Conservation (phyloP, 192 early-diverging fungal species). For the Podochytrium sp. region DNA sequence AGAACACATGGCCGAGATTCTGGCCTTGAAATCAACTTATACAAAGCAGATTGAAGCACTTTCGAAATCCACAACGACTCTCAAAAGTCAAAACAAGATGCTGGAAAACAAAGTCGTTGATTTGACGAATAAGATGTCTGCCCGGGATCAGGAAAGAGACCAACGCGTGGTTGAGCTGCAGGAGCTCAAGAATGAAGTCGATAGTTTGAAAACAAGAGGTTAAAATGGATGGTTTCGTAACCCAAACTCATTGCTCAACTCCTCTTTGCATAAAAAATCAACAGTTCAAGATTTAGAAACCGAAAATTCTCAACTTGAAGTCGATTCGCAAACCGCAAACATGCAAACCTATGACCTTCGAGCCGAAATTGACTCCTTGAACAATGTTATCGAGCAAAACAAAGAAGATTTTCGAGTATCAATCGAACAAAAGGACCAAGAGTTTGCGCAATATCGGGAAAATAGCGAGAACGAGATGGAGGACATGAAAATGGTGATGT, state of each 20-base stretch:
- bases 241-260: not conserved
- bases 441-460: no score
- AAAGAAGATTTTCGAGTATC: not conserved
- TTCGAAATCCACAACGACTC: no score
- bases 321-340: not conserved
- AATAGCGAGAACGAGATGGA: not conserved
- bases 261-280: not conserved
- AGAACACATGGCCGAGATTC: no score
- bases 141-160: not conserved
- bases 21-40: no score
- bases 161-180: not conserved
- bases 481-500: not conserved
- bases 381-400: not conserved
- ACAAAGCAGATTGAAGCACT: no score
- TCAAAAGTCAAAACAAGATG: not conserved
- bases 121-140: not conserved
- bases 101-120: not conserved
- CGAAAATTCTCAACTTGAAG: slow-evolving; percentile 4
- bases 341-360: not conserved
- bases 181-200: not conserved
- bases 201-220: not conserved
- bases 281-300: not conserved
- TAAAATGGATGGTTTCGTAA: not conserved
- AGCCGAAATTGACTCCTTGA: not conserved
- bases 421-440: not conserved